Evolutionary conservation across 306 rosid species (phyloP), one percentile per base, ranked within the genome.

Genomic region (Biancaea sappan): DNA sequence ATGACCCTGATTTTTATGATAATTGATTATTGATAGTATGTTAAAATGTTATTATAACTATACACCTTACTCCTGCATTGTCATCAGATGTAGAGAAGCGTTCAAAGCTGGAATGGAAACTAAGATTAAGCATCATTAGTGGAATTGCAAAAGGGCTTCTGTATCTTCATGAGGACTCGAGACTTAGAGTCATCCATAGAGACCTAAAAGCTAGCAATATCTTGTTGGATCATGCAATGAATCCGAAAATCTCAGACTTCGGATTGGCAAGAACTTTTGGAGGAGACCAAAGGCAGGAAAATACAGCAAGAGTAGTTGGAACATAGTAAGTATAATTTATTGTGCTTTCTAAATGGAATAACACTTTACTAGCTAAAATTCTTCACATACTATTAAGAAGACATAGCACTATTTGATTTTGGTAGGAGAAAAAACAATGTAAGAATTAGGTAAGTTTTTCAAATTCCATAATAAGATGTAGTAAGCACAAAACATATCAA

Each of bases 91-190:
- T 0, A 25, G 66, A 57, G 41, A 84, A 76, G 66, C 74, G 82
- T 40, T 72, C 66, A 10, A 43, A 70, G 9, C 76, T 84, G 35
- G 72, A 77, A 34, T 89, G 91, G 94, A 58, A 76, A 37, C 25
- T 50, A 1, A 26, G 78, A 53, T 40, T 34, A 53, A 77, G 56
- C 75, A 86, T 89, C 43, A 84, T 83, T 37, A 67, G 76, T 51
- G 91, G 89, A 5, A 89, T 84, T 35, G 89, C 85, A 14, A 83
- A 75, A 71, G 89, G 94, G 53, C 69, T 86, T 66, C 38, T 86
- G 8, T 89, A 86, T 77, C 89, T 86, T 68, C 94, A 86, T 6
- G 89, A 86, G 38, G 91, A 84, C 41, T 89, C 88, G 3, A 60
- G 86, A 40, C 79, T 80, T 1, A 80, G 71, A 21, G 73, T 89